These are phyloP conservation scores for Exophiala sideris DNA, from an alignment of 2,329 filamentous ascomycete species.

Conservation along the genomic window DNA sequence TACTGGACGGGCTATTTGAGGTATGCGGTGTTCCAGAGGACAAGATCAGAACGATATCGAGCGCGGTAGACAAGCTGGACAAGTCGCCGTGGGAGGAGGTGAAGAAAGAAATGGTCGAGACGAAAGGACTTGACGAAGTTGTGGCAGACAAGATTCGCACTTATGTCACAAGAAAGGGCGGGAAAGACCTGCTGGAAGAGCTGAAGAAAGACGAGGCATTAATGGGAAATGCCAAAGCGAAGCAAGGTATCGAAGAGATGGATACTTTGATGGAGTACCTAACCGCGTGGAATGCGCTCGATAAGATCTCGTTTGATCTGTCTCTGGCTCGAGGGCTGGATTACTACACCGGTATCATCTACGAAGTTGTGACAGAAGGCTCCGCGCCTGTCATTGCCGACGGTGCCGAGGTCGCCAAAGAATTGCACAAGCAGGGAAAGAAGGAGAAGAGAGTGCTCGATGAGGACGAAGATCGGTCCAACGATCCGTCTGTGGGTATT, in stretches of 20 bases:
- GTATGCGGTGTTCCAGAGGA: constrained; percentile 84
- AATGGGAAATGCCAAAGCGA: constrained; percentile 68
- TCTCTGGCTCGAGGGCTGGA: constrained; percentile 87
- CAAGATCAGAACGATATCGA: constrained; percentile 84
- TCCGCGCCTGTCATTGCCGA: constrained; percentile 55
- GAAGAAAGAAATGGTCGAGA: constrained; percentile 85
- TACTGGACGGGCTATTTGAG: constrained; percentile 86
- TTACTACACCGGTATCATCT: constrained; percentile 88
- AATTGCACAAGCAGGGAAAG: constrained; percentile 49
- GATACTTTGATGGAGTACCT: constrained; percentile 76
- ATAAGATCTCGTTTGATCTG: constrained; percentile 81
- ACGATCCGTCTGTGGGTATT: constrained; percentile 77
- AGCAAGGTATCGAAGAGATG: constrained; percentile 78
- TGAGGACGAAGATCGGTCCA: constrained; percentile 66
- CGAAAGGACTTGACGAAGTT: constrained; percentile 74
- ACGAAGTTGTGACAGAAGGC: constrained; percentile 81
- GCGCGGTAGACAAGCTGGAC: constrained; percentile 92
- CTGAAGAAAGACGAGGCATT: constrained; percentile 67
- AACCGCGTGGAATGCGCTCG: constrained; percentile 68
- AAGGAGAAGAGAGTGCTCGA: constrained; percentile 54
- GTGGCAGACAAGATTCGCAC: constrained; percentile 84
- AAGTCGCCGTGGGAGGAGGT: constrained; percentile 90
- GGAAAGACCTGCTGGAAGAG: constrained; percentile 68
- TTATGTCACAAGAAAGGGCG: constrained; percentile 75
- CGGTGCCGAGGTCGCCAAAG: constrained; percentile 38